Percentiles rank a stretch among this genome's conserved stretches.
Conservation (phyloP, 495 filamentous ascomycete genomes). For the Pyrenula massariospora region DNA sequence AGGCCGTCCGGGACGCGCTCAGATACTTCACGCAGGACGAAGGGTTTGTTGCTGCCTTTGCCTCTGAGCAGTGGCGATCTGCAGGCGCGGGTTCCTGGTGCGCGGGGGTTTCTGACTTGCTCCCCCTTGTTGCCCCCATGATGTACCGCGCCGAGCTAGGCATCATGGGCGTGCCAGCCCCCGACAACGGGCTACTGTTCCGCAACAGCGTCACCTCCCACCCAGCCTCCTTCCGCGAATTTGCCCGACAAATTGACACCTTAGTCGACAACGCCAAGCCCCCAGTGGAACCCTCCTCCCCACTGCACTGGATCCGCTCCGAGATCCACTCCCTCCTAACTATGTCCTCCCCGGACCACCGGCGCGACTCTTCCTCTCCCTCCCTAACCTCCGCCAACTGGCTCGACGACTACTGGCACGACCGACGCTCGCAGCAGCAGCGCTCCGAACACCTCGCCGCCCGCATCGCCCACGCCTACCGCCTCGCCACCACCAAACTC, state of each 20-base stretch:
- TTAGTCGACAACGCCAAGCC: background rate
- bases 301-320: background rate
- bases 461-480: background rate
- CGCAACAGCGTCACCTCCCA: background rate
- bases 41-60: background rate
- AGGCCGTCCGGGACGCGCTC: background rate
- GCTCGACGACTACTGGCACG: background rate
- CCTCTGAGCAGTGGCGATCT: background rate
- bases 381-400: background rate
- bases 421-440: background rate
- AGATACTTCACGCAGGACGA: background rate
- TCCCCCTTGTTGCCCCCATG: constrained; percentile 2
- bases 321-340: background rate
- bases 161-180: constrained; percentile 1
- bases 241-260: background rate
- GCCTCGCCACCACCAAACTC: background rate
- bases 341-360: background rate
- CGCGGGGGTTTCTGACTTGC: constrained; percentile 1
- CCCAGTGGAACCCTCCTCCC: background rate
- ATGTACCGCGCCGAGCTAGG: constrained; percentile 1
- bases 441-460: background rate
- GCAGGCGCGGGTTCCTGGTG: background rate
- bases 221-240: background rate
- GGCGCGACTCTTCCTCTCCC: background rate
- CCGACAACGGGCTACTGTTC: background rate